Conservation (phyloP, 495 filamentous ascomycete genomes). For the Pyrenula massariospora region DNA sequence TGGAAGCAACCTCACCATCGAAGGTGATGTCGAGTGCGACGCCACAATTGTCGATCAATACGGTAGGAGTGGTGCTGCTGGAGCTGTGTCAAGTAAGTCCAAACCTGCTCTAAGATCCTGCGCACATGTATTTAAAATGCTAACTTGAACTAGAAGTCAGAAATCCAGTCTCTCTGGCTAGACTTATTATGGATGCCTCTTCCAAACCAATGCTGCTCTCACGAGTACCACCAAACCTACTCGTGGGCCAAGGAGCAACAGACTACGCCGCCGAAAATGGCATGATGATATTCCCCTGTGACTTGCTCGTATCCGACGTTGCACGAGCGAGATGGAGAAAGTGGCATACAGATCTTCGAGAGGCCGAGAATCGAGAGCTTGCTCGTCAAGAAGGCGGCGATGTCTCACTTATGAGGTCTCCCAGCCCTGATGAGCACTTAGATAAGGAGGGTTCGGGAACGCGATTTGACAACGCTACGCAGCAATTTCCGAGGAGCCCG, state of each 20-base stretch:
- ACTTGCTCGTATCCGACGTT: constrained; percentile 61
- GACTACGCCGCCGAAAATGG: constrained; percentile 73
- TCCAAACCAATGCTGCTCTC: constrained; percentile 61
- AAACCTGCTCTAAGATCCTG: background rate
- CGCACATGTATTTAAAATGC: background rate
- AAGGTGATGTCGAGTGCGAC: constrained; percentile 88
- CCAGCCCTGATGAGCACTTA: background rate
- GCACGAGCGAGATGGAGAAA: constrained; percentile 60
- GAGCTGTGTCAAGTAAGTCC: constrained; percentile 72
- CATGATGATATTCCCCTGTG: constrained; percentile 54
- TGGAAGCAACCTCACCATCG: constrained; percentile 85
- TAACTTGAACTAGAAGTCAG: constrained; percentile 53
- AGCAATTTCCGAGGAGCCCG: background rate
- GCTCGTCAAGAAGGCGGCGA: background rate
- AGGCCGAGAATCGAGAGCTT: constrained; percentile 24
- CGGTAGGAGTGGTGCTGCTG: constrained; percentile 85
- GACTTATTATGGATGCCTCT: constrained; percentile 66
- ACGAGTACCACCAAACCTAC: constrained; percentile 84
- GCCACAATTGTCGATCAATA: constrained; percentile 84
- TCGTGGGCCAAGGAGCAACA: constrained; percentile 73
- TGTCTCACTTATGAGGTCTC: background rate
- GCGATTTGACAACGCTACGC: background rate
- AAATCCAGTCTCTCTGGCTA: constrained; percentile 83
- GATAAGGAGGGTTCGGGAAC: background rate
- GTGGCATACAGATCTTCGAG: constrained; percentile 66